Percentiles rank a stretch among this genome's conserved stretches.
phyloP scores from a whole-genome alignment of 2,329 filamentous ascomycete species.

The Aureobasidium lini region DNA sequence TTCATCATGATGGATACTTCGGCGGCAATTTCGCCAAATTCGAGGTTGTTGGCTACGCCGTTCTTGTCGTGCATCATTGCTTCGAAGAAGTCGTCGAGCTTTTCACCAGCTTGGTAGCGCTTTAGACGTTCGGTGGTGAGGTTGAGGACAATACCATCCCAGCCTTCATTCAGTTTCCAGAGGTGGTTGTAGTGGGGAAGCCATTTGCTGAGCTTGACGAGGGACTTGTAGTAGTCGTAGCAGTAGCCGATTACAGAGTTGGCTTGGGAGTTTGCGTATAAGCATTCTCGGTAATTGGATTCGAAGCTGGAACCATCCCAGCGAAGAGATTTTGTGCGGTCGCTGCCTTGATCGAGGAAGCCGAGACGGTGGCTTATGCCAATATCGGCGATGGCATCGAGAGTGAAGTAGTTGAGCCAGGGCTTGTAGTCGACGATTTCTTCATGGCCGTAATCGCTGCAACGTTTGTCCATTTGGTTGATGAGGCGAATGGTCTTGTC shows the following conservation, averaged over 20 bases:
- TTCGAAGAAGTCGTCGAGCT: constrained; percentile 53
- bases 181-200: constrained; percentile 38
- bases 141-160: constrained; percentile 42
- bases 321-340: constrained; percentile 22
- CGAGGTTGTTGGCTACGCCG: constrained; percentile 39
- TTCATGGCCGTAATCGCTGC: constrained; percentile 19
- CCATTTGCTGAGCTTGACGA: constrained; percentile 42
- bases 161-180: constrained; percentile 33
- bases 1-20: constrained; percentile 48
- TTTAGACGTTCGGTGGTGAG: constrained; percentile 38
- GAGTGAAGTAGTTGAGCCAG: constrained; percentile 29
- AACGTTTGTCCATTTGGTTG: constrained; percentile 29
- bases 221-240: constrained; percentile 44
- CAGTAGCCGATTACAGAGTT: constrained; percentile 45
- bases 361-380: constrained; percentile 30
- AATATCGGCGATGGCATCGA: constrained; percentile 34
- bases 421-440: constrained; percentile 6
- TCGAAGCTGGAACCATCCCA: constrained; percentile 36
- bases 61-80: constrained; percentile 47
- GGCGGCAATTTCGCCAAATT: constrained; percentile 52
- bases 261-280: constrained; percentile 45
- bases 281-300: constrained; percentile 41
- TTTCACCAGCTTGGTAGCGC: constrained; percentile 45
- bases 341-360: constrained; percentile 31
- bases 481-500: constrained; percentile 30